Evolutionary conservation across 2,329 filamentous ascomycete genomes (phyloP).

Genomic region (Talaromyces amestolkiae): DNA sequence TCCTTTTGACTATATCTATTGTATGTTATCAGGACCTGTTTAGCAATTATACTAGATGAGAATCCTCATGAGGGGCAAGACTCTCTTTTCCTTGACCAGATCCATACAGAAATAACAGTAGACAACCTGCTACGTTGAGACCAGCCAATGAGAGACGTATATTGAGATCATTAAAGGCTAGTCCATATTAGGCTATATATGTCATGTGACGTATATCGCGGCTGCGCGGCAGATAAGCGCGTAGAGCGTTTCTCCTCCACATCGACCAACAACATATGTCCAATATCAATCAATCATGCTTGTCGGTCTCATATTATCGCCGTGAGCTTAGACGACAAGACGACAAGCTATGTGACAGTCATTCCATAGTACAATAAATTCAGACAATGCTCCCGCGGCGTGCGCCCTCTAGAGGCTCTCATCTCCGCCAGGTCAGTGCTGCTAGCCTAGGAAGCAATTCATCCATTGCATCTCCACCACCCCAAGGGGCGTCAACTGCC

Average conservation of each 20-base stretch:
- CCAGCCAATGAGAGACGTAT: background rate
- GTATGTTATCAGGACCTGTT: no score
- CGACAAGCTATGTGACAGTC: background rate
- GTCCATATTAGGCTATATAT: background rate
- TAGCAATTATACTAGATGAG: no score
- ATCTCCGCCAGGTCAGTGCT: conserved; percentile 42
- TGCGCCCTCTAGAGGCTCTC: conserved; percentile 40
- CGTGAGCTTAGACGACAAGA: background rate
- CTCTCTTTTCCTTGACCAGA: no score
- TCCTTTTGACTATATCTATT: no score
- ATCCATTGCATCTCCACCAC: conserved; percentile 27
- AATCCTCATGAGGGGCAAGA: no score
- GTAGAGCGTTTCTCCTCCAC: background rate
- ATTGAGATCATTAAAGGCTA: background rate
- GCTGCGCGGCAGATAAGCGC: conserved; percentile 4
- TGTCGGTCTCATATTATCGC: background rate
- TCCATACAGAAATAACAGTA: no score
- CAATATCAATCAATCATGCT: background rate
- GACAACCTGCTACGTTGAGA: background rate
- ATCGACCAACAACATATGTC: background rate
- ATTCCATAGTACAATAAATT: background rate
- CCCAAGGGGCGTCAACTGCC: conserved; percentile 23
- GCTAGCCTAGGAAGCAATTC: conserved; percentile 39
- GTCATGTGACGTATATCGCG: background rate
- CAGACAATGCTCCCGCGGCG: conserved; percentile 37